Evolutionary conservation across 2,329 filamentous ascomycete species (phyloP).

Genomic region (Epichloe bromicola): DNA sequence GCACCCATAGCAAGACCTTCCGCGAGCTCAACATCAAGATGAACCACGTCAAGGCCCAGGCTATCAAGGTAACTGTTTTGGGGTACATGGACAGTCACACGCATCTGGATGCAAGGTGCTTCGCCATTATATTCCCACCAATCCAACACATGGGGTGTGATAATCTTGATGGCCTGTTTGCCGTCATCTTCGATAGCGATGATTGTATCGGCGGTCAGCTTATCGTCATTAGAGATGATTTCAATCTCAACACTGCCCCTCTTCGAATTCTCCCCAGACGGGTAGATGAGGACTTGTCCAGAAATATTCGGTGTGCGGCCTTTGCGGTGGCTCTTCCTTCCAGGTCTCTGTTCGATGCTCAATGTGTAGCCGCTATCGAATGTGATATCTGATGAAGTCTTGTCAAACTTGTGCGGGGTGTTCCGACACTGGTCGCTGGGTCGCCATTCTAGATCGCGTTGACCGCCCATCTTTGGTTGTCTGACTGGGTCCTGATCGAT

Average conservation of each 20-base stretch:
- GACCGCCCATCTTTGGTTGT: conserved; percentile 9
- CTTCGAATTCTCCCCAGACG: conserved; percentile 18
- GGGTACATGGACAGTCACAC: conserved; percentile 34
- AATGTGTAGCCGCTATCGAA: conserved; percentile 25
- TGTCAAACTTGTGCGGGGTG: conserved; percentile 10
- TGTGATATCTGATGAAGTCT: conserved; percentile 13
- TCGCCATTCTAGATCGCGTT: conserved; percentile 15
- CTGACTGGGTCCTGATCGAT: conserved; percentile 14
- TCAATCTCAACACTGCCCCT: conserved; percentile 29
- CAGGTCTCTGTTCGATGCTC: conserved; percentile 25
- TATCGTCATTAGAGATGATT: conserved; percentile 30
- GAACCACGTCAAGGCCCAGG: conserved; percentile 23
- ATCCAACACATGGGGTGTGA: conserved; percentile 22
- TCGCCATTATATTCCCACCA: conserved; percentile 15
- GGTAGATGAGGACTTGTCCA: conserved; percentile 33
- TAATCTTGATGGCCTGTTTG: conserved; percentile 26
- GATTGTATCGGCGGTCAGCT: conserved; percentile 21
- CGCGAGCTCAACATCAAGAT: conserved; percentile 27
- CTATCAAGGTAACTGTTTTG: conserved; percentile 22
- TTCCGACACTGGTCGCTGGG: conserved; percentile 15
- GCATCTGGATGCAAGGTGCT: conserved; percentile 34
- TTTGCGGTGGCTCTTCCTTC: conserved; percentile 9
- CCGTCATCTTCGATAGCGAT: conserved; percentile 17
- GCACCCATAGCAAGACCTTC: conserved; percentile 27
- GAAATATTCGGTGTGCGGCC: conserved; percentile 24